Evolutionary conservation across 495 filamentous ascomycete genomes (phyloP).

Genomic region (Lasiosphaeria hispida): DNA sequence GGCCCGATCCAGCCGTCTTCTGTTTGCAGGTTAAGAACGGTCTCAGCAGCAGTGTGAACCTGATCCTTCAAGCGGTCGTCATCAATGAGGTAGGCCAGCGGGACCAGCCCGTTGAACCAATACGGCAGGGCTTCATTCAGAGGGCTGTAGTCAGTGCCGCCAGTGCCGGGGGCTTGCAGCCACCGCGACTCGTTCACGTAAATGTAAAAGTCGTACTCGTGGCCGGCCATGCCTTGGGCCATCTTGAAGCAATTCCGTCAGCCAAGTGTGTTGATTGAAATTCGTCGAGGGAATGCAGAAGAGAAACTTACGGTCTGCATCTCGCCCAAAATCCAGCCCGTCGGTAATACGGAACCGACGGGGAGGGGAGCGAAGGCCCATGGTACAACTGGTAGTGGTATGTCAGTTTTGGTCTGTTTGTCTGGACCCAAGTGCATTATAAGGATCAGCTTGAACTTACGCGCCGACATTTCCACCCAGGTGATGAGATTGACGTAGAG

Average conservation of each 20-base stretch:
- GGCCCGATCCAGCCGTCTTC: constrained; percentile 63
- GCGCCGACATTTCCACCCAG: not conserved
- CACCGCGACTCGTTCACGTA: constrained; percentile 56
- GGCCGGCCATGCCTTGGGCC: constrained; percentile 58
- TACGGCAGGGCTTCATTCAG: constrained; percentile 63
- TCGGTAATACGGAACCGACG: constrained; percentile 56
- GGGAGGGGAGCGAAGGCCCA: constrained; percentile 45
- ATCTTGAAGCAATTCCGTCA: constrained; percentile 23
- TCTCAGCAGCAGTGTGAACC: constrained; percentile 46
- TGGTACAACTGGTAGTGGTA: constrained; percentile 10
- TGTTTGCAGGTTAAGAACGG: constrained; percentile 52
- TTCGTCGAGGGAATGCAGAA: not conserved
- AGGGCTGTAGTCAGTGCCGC: constrained; percentile 57
- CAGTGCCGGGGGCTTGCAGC: constrained; percentile 30
- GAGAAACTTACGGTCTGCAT: constrained; percentile 36
- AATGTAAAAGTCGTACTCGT: constrained; percentile 60
- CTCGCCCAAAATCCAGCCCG: constrained; percentile 60
- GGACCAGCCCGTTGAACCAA: constrained; percentile 67
- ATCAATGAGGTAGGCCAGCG: constrained; percentile 56
- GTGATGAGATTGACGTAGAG: constrained; percentile 10
- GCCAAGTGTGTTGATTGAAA: not conserved
- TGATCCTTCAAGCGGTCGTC: constrained; percentile 54
- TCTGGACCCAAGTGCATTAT: not conserved
- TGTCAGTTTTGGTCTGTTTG: not conserved
- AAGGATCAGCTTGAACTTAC: not conserved